Evolutionary conservation across 106 monocot species (phyloP).

Genomic region (Posidonia australis): DNA sequence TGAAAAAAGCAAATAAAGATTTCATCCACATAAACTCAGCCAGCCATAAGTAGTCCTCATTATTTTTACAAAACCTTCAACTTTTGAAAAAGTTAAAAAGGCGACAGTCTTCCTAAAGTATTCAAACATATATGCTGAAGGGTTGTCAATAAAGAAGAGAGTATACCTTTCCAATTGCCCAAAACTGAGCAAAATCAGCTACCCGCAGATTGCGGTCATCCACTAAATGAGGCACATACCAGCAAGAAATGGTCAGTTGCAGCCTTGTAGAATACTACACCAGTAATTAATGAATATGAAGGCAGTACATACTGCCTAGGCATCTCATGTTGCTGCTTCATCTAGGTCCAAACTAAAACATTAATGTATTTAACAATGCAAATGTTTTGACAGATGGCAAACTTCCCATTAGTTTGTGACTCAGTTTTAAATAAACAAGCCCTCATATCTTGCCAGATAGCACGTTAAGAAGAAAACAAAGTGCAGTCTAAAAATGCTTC

Average conservation of each 20-base stretch:
- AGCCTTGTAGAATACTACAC: slow-evolving; percentile 51
- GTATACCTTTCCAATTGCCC: slow-evolving; percentile 98
- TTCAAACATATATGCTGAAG: slow-evolving; percentile 2
- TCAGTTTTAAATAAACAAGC: slow-evolving; percentile 1
- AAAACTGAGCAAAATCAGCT: slow-evolving; percentile 99
- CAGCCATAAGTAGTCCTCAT: too few species aligned
- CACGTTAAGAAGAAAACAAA: not conserved
- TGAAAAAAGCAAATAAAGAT: too few species aligned
- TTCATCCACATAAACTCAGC: too few species aligned
- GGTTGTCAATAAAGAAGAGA: slow-evolving; percentile 26
- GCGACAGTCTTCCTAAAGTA: not conserved
- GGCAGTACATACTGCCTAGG: slow-evolving; percentile 43
- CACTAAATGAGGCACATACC: slow-evolving; percentile 97
- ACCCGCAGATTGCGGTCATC: slow-evolving; percentile 99
- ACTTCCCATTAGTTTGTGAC: slow-evolving; percentile 1
- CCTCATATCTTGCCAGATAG: not conserved
- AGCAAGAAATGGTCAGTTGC: slow-evolving; percentile 91
- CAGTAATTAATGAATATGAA: slow-evolving; percentile 62
- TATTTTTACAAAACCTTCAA: not conserved
- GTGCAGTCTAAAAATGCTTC: not conserved
- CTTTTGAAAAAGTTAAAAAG: not conserved
- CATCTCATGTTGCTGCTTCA: slow-evolving; percentile 39
- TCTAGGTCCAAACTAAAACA: slow-evolving; percentile 40
- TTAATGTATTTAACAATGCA: slow-evolving; percentile 20
- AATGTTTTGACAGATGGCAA: slow-evolving; percentile 1